phyloP scores from a whole-genome alignment of 345 rosid species.

The Euphorbia lathyris region DNA sequence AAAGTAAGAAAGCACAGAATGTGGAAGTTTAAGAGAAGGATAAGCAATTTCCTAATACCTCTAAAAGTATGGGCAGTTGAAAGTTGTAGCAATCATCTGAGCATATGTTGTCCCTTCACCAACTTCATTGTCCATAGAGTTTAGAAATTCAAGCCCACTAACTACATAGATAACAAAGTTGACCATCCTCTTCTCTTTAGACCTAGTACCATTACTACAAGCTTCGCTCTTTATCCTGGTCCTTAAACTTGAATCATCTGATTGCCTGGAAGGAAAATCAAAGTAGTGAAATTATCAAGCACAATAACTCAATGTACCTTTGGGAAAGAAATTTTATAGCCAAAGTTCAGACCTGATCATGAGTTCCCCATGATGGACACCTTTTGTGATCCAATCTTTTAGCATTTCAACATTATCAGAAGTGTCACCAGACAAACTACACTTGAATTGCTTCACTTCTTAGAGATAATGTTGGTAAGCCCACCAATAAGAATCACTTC shows the following conservation, averaged over 20 bases:
- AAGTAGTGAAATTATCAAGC: slow-evolving; percentile 4
- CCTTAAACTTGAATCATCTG: slow-evolving; percentile 46
- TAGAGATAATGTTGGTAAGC: no score
- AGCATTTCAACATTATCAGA: slow-evolving; percentile 44
- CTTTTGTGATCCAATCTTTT: slow-evolving; percentile 55
- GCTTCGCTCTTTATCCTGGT: slow-evolving; percentile 40
- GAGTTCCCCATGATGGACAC: slow-evolving; percentile 59
- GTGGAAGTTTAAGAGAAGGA: neutral
- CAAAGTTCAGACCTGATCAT: slow-evolving; percentile 44
- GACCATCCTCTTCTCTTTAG: slow-evolving; percentile 40
- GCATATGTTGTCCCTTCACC: slow-evolving; percentile 27
- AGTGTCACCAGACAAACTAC: slow-evolving; percentile 41
- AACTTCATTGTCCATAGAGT: slow-evolving; percentile 38
- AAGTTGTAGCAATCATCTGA: slow-evolving; percentile 37
- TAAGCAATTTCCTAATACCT: slow-evolving; percentile 36
- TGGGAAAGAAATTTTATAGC: slow-evolving; percentile 7
- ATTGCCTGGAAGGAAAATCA: slow-evolving; percentile 55
- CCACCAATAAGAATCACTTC: no score
- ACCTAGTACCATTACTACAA: slow-evolving; percentile 23
- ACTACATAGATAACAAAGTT: slow-evolving; percentile 70
- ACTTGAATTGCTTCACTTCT: no score
- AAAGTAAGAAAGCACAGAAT: neutral
- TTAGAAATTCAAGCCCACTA: slow-evolving; percentile 51
- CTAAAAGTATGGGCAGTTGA: slow-evolving; percentile 58
- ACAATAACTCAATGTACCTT: neutral